Conservation (phyloP, 23 red algal genomes). For the Gracilariopsis chorda region DNA sequence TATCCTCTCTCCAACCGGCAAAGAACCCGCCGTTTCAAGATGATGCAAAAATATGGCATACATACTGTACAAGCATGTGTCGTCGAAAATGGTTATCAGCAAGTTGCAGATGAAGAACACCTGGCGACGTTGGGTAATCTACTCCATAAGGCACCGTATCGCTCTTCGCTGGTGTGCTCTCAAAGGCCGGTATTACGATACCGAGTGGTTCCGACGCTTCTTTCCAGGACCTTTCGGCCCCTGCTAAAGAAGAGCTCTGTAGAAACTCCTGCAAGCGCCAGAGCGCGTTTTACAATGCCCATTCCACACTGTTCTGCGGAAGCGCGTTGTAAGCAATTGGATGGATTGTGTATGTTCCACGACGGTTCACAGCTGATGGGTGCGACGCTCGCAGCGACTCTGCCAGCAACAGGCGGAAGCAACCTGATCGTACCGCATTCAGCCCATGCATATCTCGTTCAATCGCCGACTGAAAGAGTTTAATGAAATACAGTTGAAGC, state of each 20-base stretch:
- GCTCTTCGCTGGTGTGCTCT: neutral
- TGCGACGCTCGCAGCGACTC: slow-evolving; percentile 39
- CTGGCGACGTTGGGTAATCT: slow-evolving; percentile 26
- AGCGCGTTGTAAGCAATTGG: neutral
- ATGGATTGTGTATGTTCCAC: neutral
- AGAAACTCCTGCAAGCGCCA: slow-evolving; percentile 33
- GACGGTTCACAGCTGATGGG: slow-evolving; percentile 44
- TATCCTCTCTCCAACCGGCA: neutral
- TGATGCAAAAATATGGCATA: slow-evolving; percentile 47
- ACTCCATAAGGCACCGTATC: neutral
- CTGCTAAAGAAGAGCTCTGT: slow-evolving; percentile 9
- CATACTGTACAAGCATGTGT: slow-evolving; percentile 43
- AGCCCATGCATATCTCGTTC: slow-evolving; percentile 26
- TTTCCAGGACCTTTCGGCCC: neutral
- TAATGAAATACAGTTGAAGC: slow-evolving; percentile 8
- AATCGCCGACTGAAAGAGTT: neutral
- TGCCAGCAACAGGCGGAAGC: slow-evolving; percentile 16
- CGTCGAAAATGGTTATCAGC: slow-evolving; percentile 21
- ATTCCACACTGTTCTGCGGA: slow-evolving; percentile 6
- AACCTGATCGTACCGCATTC: slow-evolving; percentile 11
- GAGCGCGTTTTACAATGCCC: slow-evolving; percentile 28
- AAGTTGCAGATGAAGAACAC: slow-evolving; percentile 1
- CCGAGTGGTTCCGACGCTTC: neutral
- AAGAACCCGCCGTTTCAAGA: neutral
- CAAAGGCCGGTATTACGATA: slow-evolving; percentile 16